A percentile compares a stretch with the other conserved stretches of the same genome.
Evolutionary conservation across 768 basidiomycete genomes (phyloP).

Genomic region (Lactarius psammicola): DNA sequence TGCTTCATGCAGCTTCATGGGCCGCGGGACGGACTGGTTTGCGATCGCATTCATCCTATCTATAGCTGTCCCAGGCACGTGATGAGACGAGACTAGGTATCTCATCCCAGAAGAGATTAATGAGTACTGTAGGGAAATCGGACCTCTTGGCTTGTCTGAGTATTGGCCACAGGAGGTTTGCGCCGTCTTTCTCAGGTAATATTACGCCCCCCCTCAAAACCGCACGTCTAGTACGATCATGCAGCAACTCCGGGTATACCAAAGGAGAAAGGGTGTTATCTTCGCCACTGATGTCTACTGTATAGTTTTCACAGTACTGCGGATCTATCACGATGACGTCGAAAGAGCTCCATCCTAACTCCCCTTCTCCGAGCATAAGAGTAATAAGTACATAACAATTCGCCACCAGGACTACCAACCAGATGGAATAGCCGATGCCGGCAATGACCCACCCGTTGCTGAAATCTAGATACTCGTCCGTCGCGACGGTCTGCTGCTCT

Average conservation of each 20-base stretch:
- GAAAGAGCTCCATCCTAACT: slow-evolving; percentile 4
- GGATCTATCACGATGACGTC: neutral
- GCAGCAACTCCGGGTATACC: neutral
- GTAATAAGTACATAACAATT: slow-evolving; percentile 75
- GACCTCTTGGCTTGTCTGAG: neutral
- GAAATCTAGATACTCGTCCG: slow-evolving; percentile 52
- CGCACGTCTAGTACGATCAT: neutral
- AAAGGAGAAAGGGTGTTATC: neutral
- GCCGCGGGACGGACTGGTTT: slow-evolving; percentile 39
- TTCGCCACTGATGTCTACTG: neutral
- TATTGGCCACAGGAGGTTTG: neutral
- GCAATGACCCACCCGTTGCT: slow-evolving; percentile 57
- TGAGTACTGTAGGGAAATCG: neutral
- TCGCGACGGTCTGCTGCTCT: slow-evolving; percentile 26
- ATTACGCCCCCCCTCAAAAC: neutral
- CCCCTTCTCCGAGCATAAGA: slow-evolving; percentile 45
- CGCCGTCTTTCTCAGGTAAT: neutral
- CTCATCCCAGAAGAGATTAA: slow-evolving; percentile 8
- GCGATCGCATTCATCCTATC: slow-evolving; percentile 39
- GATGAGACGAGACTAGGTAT: neutral
- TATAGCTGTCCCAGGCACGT: slow-evolving; percentile 28
- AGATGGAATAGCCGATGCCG: slow-evolving; percentile 54
- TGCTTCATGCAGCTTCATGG: slow-evolving; percentile 27
- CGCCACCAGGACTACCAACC: slow-evolving; percentile 63
- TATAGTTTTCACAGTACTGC: neutral